Percentiles rank a stretch among this genome's conserved stretches.
These are phyloP conservation scores for Vachellia pachyceras DNA, from an alignment of 306 rosid species.

Conservation along the genomic window DNA sequence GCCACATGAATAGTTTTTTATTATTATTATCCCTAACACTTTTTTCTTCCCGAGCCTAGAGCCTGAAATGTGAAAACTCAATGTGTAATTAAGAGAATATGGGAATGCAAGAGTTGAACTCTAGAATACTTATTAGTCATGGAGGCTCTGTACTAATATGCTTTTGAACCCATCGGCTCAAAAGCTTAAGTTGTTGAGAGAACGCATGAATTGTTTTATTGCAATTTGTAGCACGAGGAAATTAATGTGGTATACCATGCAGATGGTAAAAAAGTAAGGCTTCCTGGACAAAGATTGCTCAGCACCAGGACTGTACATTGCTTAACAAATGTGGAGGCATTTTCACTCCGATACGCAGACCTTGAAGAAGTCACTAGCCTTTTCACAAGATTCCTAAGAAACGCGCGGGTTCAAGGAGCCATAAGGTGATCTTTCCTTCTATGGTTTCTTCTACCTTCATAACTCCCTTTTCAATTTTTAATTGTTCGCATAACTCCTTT, in stretches of 20 bases:
- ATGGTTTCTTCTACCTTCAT: no score
- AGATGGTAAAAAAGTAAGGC: slow-evolving; percentile 62
- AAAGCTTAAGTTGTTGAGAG: neutral
- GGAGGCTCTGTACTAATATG: neutral
- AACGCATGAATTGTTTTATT: neutral
- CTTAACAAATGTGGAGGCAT: slow-evolving; percentile 82
- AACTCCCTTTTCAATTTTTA: no score
- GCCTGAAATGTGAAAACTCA: neutral
- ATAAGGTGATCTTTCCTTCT: slow-evolving; percentile 61
- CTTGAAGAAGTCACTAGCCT: slow-evolving; percentile 85
- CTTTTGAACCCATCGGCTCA: neutral
- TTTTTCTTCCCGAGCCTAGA: neutral
- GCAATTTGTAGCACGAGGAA: neutral
- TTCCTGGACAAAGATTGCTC: slow-evolving; percentile 68
- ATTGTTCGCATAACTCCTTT: no score
- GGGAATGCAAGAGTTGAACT: neutral
- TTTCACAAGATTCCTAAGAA: slow-evolving; percentile 75
- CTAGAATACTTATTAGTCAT: neutral
- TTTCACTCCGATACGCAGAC: slow-evolving; percentile 76
- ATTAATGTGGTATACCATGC: slow-evolving; percentile 29
- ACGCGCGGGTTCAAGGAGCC: slow-evolving; percentile 77
- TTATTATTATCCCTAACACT: neutral
- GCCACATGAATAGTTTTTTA: neutral
- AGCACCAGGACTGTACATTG: slow-evolving; percentile 74
- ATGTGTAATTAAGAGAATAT: neutral